A percentile compares a stretch with the other conserved stretches of the same genome.
Evolutionary conservation across 192 early-diverging fungal species (phyloP).

Genomic region (Jimgerdemannia flammicorona): DNA sequence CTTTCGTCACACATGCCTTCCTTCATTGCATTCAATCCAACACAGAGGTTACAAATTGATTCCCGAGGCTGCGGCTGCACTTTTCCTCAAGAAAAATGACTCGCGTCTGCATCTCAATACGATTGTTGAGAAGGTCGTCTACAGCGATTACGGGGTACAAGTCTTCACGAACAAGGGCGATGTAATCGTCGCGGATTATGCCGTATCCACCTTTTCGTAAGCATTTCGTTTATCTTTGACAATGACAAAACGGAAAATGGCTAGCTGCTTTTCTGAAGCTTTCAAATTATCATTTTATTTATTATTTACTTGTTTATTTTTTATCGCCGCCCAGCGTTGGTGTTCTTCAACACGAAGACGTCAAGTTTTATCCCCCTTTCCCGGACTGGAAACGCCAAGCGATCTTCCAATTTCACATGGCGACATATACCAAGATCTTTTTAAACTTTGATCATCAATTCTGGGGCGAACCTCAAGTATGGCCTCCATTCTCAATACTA

Average conservation of each 20-base stretch:
- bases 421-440: constrained; percentile 37
- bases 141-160: constrained; percentile 18
- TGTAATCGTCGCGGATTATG: constrained; percentile 26
- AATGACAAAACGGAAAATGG: too few relatives aligned
- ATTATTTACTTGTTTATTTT: neutral
- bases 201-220: constrained; percentile 36
- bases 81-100: constrained; percentile 13
- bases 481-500: neutral
- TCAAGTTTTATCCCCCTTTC: constrained; percentile 27
- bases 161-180: constrained; percentile 18
- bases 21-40: neutral
- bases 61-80: constrained; percentile 17
- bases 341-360: constrained; percentile 28
- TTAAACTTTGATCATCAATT: constrained; percentile 29
- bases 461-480: constrained; percentile 35
- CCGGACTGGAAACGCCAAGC: constrained; percentile 38
- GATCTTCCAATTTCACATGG: constrained; percentile 33
- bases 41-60: constrained; percentile 33
- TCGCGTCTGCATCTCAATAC: constrained; percentile 25
- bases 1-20: neutral
- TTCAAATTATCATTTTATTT: neutral
- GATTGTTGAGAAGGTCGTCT: constrained; percentile 22
- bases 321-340: constrained; percentile 14
- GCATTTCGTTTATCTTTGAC: neutral
- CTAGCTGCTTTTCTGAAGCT: too few relatives aligned